Percentiles rank a stretch among this genome's conserved stretches.
phyloP scores from a whole-genome alignment of 1,284 basidiomycete genomes.

The Xerocomus minutiporus region DNA sequence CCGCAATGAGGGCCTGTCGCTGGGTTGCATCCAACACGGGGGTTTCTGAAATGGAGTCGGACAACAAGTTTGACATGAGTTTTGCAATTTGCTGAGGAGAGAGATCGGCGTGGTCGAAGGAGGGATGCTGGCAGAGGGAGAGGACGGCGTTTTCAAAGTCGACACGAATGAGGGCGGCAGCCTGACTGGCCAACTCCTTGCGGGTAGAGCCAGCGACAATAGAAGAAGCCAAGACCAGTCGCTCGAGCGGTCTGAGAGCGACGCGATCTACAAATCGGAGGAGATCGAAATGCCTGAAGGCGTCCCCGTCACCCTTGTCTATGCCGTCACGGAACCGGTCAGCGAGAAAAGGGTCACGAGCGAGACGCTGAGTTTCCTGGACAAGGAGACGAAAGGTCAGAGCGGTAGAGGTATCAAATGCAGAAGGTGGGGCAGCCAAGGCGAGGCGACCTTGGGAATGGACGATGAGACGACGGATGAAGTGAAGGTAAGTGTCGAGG shows the following conservation, averaged over 20 bases:
- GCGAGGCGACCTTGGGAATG: constrained; percentile 72
- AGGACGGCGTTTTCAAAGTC: constrained; percentile 75
- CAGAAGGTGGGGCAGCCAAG: constrained; percentile 50
- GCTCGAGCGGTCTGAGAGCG: constrained; percentile 74
- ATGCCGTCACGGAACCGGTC: constrained; percentile 83
- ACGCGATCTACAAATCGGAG: constrained; percentile 73
- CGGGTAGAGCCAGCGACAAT: constrained; percentile 66
- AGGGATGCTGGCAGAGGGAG: constrained; percentile 68
- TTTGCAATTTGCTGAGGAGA: constrained; percentile 69
- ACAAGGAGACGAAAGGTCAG: constrained; percentile 78
- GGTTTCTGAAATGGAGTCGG: constrained; percentile 57
- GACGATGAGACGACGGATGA: constrained; percentile 87
- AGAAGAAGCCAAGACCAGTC: constrained; percentile 69
- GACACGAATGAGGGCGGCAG: constrained; percentile 58
- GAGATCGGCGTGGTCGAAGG: constrained; percentile 77
- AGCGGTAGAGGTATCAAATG: constrained; percentile 65
- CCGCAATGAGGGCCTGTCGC: constrained; percentile 65
- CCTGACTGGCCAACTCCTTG: constrained; percentile 67
- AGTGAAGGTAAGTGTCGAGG: constrained; percentile 91
- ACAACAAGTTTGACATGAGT: constrained; percentile 76
- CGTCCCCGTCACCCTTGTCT: constrained; percentile 77
- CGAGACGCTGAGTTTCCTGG: constrained; percentile 82
- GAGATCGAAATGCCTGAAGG: constrained; percentile 77
- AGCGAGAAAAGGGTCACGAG: constrained; percentile 81
- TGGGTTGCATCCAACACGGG: constrained; percentile 67